phyloP scores from a whole-genome alignment of 75 land plant genomes.

The Pinus albicaulis region DNA sequence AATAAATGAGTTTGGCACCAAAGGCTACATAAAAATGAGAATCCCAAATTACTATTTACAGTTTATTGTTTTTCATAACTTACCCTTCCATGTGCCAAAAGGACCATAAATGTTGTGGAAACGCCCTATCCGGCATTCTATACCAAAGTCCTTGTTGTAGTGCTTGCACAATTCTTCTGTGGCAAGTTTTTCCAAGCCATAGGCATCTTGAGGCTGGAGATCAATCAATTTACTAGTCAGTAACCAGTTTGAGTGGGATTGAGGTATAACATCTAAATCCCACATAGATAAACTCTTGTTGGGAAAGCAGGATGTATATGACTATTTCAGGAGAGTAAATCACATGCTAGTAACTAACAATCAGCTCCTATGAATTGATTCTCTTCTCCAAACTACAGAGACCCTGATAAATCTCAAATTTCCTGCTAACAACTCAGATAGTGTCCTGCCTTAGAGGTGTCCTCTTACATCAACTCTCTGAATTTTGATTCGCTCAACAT shows the following conservation, averaged over 20 bases:
- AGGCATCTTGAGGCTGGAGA: conserved; percentile 93
- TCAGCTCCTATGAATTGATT: background rate
- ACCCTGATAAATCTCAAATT: too few species aligned
- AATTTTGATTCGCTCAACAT: background rate
- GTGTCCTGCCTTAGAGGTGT: background rate
- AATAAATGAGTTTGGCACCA: background rate
- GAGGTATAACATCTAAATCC: background rate
- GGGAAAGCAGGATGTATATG: background rate
- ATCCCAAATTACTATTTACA: background rate
- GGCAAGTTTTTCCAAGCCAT: conserved; percentile 87
- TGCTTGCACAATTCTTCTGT: conserved; percentile 93
- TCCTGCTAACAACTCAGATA: background rate
- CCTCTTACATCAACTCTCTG: background rate
- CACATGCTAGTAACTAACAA: background rate
- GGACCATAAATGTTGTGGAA: conserved; percentile 97
- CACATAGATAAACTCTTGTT: background rate
- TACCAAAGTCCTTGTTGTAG: conserved; percentile 88
- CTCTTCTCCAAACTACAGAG: background rate
- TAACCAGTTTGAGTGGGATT: background rate
- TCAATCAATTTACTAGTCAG: background rate
- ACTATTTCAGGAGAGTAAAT: background rate
- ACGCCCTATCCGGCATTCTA: conserved; percentile 88
- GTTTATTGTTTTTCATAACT: background rate
- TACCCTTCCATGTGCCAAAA: conserved; percentile 94
- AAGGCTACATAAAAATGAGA: background rate